Base-by-base conservation (phyloP, 2,329 filamentous ascomycete species). In the Bipolaris zeicola region DNA sequence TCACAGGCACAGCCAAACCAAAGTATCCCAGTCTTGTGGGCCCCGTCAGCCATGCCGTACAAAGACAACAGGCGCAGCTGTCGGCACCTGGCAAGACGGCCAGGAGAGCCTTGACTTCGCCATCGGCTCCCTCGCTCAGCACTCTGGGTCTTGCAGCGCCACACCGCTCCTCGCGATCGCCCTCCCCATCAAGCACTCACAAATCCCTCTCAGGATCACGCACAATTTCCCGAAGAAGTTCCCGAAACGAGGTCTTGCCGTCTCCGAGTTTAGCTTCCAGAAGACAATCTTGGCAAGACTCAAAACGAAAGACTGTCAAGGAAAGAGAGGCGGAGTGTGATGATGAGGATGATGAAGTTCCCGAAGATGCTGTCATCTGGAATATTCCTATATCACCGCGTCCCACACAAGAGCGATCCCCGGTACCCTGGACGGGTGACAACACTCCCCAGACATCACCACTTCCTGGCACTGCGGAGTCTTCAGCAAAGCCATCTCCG, bases 241-340 rank as follows among this genome's bases (percentile, higher is more conserved):
- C 72, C 14, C 61, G 67, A n/a, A 72, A 67, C 31, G 72, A 74
- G 11, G 65, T 70, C 42, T 64, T 69, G 50, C 67, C 71, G 28
- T 68, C 70, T 28, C 64, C 67, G 43, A 62, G 62, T 22, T 51
- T 68, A 58, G 60, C 50, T 36, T 83, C 47, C 47, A 69, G 70
- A 59, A 79, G 86, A 42, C 74, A 77, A 57, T 81, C 79, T 43
- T 93, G 89, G 89, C 89, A 92, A 72, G 83, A 87, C 0, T 84
- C 80, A 42, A 63, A 67, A 31, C 82, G 88, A 55, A 94, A 92
- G 73, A 86, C 88, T 0, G 81, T 85, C 1, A 78, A 87, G 57
- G 86, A 93, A 67, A 80, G 92, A 50, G 91, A 95, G 71, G 84
- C 85, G 52, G 90, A 94, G 70, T 93, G 91, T 65, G 89, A 93